phyloP scores from a whole-genome alignment of 1,139 yeast species.

The Petasospora fabianii region DNA sequence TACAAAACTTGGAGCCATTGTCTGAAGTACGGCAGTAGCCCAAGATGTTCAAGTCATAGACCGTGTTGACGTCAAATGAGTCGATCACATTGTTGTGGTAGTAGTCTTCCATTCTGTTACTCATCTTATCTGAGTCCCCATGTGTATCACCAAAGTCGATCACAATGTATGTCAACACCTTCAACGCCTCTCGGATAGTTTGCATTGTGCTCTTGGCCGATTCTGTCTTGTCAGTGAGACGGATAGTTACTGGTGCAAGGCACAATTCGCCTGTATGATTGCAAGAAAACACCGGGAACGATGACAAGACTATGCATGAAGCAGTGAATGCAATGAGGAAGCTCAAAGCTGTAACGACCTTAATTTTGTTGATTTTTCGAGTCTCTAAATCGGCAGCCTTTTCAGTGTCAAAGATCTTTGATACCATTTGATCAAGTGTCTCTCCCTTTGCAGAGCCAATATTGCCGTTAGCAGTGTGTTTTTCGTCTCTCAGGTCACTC shows the following conservation, averaged over 20 bases:
- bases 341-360: neutral
- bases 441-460: neutral
- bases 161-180: constrained; percentile 52
- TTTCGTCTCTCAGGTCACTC: neutral
- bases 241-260: constrained; percentile 44
- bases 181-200: constrained; percentile 47
- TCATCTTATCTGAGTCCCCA: constrained; percentile 22
- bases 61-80: constrained; percentile 41
- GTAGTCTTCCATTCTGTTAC: constrained; percentile 22
- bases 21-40: constrained; percentile 47
- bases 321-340: constrained; percentile 6
- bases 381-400: constrained; percentile 1
- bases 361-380: neutral
- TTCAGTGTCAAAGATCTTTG: constrained; percentile 10
- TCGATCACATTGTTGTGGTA: constrained; percentile 34
- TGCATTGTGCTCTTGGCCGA: constrained; percentile 36
- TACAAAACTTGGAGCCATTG: constrained; percentile 32
- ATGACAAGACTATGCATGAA: constrained; percentile 8
- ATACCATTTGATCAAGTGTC: constrained; percentile 19
- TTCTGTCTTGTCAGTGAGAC: constrained; percentile 36
- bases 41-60: constrained; percentile 41
- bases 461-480: neutral
- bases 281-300: constrained; percentile 32
- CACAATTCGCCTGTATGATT: constrained; percentile 31
- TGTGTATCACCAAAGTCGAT: constrained; percentile 41